Percentiles rank a stretch among this genome's conserved stretches.
Evolutionary conservation across 2,329 filamentous ascomycete species (phyloP).

Genomic region (Cladosporium sp.): DNA sequence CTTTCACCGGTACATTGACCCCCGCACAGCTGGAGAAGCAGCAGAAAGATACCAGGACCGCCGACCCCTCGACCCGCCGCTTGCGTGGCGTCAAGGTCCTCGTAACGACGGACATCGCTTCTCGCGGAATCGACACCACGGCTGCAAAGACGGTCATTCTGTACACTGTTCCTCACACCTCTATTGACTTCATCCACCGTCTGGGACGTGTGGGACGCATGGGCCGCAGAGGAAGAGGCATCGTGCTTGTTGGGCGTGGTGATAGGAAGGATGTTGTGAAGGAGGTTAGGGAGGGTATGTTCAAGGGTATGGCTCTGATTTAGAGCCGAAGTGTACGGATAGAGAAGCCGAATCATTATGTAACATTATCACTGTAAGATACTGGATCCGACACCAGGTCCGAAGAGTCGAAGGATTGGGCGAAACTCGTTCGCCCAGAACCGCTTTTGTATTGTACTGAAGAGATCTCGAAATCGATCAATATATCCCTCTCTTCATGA

Average conservation of each 20-base stretch:
- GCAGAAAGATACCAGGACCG: slow-evolving; percentile 8
- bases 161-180: slow-evolving; percentile 96
- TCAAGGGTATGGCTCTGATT: slow-evolving; percentile 44
- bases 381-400: too few relatives aligned
- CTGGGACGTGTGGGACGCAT: slow-evolving; percentile 87
- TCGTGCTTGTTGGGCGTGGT: slow-evolving; percentile 83
- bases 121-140: slow-evolving; percentile 87
- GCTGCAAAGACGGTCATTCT: slow-evolving; percentile 86
- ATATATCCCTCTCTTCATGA: too few relatives aligned
- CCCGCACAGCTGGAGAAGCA: neutral
- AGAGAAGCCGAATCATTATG: too few relatives aligned
- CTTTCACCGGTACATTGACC: slow-evolving; percentile 53
- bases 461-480: too few relatives aligned
- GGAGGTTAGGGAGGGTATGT: slow-evolving; percentile 76
- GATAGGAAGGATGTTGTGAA: slow-evolving; percentile 85
- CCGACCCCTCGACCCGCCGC: slow-evolving; percentile 33
- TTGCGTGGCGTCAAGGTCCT: slow-evolving; percentile 80
- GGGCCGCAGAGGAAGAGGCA: slow-evolving; percentile 79
- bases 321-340: slow-evolving; percentile 20
- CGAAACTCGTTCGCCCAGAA: too few relatives aligned
- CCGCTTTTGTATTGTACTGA: too few relatives aligned
- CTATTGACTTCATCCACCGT: slow-evolving; percentile 96
- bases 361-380: too few relatives aligned
- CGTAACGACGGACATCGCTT: slow-evolving; percentile 89
- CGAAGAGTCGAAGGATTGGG: too few relatives aligned